Base-by-base conservation (phyloP, 192 early-diverging fungal species). In the Tieghemiomyces parasiticus region DNA sequence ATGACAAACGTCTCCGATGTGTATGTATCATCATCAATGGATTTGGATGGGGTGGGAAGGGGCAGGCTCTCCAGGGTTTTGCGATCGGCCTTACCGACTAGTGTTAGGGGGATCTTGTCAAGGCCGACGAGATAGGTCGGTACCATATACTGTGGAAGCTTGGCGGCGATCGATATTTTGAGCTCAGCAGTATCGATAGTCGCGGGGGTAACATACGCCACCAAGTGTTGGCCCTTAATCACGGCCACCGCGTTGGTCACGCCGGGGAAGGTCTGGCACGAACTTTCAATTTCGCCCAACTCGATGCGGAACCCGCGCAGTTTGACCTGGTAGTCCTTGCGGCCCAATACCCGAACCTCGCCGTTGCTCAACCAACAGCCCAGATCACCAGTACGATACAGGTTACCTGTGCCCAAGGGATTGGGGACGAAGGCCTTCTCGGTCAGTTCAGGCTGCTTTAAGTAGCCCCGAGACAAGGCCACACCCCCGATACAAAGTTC, bases 111-210 rank as follows among this genome's bases (percentile, higher is more conserved):
- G 20, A 58, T n/a, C 19, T 4, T 3, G 0, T 35, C 55, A 4
- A 58, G 22, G 3, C 12, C 13, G 26, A 35, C n/a, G 24, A 58
- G 34, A 20, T 38, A 31, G 3, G 6, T 35, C 2, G 55, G 55
- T 20, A 58, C 55, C 55, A 58, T 58, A 20, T 58, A 58, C 9
- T 35, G 35, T 2, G 55, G 55, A 0, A 58, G 24, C 6, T 20
- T 38, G 2, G 0, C 0, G 16, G 22, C 10, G 0, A 58, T n/a
- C n/a, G n/a, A n/a, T n/a, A n/a, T n/a, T n/a, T n/a, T n/a, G n/a
- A 42, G 38, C 16, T 42, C 38, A 10, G 38, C 38, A 6, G 38
- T 42, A 16, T 42, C 38, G 16, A 42, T 42, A 42, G 6, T 42
- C 6, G 6, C 16, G 16, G 38, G 38, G 38, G 8, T 42, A 10